These are phyloP conservation scores for Eimeria acervulina DNA, from an alignment of 169 alveolate species.

Conservation along the genomic window DNA sequence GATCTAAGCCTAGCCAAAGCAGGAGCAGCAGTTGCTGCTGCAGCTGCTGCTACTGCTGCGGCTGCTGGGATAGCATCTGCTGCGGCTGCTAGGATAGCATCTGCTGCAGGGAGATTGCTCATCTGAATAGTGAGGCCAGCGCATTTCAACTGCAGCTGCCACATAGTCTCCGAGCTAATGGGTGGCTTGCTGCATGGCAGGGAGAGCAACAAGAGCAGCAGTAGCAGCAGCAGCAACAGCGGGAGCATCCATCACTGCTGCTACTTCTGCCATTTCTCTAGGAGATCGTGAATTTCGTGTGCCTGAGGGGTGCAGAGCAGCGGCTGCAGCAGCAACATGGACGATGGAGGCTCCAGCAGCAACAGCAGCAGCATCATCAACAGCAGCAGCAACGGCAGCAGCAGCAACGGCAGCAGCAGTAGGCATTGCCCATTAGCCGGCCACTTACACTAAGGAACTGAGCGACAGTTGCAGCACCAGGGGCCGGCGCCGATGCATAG, in stretches of 20 bases:
- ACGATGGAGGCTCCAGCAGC: neutral
- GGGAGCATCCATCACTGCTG: neutral
- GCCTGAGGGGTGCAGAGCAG: neutral
- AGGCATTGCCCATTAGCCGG: neutral
- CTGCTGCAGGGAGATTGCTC: too few relatives aligned
- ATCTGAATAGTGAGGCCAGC: neutral
- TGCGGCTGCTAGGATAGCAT: neutral
- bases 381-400: neutral
- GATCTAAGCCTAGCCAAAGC: neutral
- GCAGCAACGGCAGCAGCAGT: neutral
- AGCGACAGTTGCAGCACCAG: slow-evolving; percentile 12
- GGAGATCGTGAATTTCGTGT: neutral
- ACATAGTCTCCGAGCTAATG: neutral
- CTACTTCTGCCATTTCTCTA: neutral
- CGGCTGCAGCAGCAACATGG: slow-evolving; percentile 1
- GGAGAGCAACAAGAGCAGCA: neutral
- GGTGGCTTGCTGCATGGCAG: neutral
- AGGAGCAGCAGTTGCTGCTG: neutral
- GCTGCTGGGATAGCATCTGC: neutral
- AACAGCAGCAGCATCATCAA: neutral
- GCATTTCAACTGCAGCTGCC: neutral
- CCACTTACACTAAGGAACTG: neutral
- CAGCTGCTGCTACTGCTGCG: neutral
- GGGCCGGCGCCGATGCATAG: slow-evolving; percentile 22
- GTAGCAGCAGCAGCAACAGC: neutral